Conservation (phyloP, 768 basidiomycete species). For the Termitomyces sp. region DNA sequence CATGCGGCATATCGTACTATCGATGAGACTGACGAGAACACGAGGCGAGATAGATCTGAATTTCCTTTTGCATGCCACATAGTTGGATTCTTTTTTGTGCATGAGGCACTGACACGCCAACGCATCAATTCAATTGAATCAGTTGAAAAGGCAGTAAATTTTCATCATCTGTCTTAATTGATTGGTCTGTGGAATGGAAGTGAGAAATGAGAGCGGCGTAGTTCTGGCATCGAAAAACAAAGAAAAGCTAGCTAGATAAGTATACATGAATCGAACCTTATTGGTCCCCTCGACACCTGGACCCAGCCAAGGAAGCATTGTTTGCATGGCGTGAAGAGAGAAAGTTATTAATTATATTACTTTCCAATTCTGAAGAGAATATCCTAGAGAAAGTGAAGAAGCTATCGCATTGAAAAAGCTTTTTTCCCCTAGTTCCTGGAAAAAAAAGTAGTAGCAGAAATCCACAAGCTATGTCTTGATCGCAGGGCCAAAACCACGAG, state of each 20-base stretch:
- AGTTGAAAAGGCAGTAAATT: background rate
- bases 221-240: too few relatives aligned
- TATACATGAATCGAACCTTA: too few relatives aligned
- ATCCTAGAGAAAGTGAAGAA: background rate
- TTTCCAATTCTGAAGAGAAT: background rate
- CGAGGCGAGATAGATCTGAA: background rate
- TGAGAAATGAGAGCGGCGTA: background rate
- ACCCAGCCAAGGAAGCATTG: background rate
- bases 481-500: background rate
- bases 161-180: background rate
- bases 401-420: background rate
- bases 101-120: background rate
- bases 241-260: too few relatives aligned
- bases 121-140: too few relatives aligned
- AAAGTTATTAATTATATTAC: background rate
- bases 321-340: background rate
- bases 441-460: background rate
- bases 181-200: background rate
- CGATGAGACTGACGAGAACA: background rate
- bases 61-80: background rate
- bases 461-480: background rate
- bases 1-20: background rate
- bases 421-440: background rate
- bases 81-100: background rate
- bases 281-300: too few relatives aligned